Conservation (phyloP, 2,329 filamentous ascomycete species). For the Fusarium ambrosium region DNA sequence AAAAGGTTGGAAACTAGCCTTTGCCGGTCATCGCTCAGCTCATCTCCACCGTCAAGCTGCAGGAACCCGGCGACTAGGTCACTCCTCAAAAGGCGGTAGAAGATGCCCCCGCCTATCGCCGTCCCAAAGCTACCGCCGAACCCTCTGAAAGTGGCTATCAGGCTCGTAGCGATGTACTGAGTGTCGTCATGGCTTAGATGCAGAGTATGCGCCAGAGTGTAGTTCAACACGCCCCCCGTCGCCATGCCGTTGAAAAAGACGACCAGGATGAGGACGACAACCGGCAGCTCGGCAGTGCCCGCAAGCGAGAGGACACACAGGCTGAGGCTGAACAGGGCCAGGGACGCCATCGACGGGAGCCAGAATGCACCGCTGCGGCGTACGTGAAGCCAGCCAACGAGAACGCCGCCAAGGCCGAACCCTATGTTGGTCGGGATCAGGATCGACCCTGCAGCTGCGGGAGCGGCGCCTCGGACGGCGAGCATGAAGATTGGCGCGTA, state of each 20-base stretch:
- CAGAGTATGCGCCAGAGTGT: conserved; percentile 83
- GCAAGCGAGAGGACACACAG: conserved; percentile 69
- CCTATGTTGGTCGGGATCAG: conserved; percentile 86
- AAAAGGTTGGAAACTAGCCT: conserved; percentile 62
- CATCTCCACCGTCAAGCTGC: conserved; percentile 56
- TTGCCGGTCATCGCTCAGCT: conserved; percentile 51
- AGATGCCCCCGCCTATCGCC: conserved; percentile 83
- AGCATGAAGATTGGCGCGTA: conserved; percentile 86
- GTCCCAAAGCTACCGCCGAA: conserved; percentile 87
- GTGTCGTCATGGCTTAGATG: conserved; percentile 76
- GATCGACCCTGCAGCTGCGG: conserved; percentile 79
- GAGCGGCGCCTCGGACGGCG: conserved; percentile 77
- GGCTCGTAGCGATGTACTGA: conserved; percentile 81
- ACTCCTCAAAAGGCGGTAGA: conserved; percentile 71
- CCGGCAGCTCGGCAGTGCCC: conserved; percentile 65
- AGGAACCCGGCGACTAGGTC: conserved; percentile 71
- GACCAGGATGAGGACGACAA: conserved; percentile 67
- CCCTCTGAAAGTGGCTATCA: conserved; percentile 84
- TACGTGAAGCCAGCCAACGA: conserved; percentile 83
- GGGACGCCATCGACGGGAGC: conserved; percentile 70
- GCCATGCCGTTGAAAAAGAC: conserved; percentile 80
- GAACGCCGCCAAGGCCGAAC: conserved; percentile 79
- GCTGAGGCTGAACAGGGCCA: conserved; percentile 72
- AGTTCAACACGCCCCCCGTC: conserved; percentile 82
- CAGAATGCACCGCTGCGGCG: conserved; percentile 81